A percentile compares a stretch with the other conserved stretches of the same genome.
These are phyloP conservation scores for Exutisphaerella laricina DNA, from an alignment of 2,329 filamentous ascomycete species.

Conservation along the genomic window DNA sequence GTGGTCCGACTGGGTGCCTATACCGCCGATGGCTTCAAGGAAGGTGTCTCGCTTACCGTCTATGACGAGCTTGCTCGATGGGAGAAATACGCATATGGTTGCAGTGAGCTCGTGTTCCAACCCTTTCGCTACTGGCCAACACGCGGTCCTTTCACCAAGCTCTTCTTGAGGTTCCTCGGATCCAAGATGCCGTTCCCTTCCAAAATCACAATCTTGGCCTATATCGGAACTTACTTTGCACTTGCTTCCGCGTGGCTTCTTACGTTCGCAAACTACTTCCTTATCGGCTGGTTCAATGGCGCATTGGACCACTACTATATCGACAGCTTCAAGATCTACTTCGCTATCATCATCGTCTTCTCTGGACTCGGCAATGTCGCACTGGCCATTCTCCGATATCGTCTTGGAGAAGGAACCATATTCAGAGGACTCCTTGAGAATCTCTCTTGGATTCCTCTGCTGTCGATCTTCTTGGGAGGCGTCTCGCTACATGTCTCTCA, in stretches of 20 bases:
- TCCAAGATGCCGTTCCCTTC: constrained; percentile 69
- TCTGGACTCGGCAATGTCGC: constrained; percentile 68
- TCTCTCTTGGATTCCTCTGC: constrained; percentile 60
- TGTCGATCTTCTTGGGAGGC: constrained; percentile 39
- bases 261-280: constrained; percentile 68
- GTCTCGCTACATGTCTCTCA: constrained; percentile 38
- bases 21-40: constrained; percentile 71
- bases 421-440: constrained; percentile 47
- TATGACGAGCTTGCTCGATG: constrained; percentile 79
- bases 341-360: constrained; percentile 74
- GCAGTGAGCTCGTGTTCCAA: constrained; percentile 76
- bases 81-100: constrained; percentile 84
- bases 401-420: constrained; percentile 59
- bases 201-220: constrained; percentile 70
- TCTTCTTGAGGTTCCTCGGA: constrained; percentile 68
- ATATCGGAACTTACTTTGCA: constrained; percentile 76
- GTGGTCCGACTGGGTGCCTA: constrained; percentile 68
- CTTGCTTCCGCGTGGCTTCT: constrained; percentile 71
- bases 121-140: constrained; percentile 68
- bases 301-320: constrained; percentile 76
- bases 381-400: constrained; percentile 67
- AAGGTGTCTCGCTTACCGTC: constrained; percentile 76
- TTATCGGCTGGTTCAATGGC: constrained; percentile 70
- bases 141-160: constrained; percentile 69
- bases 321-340: constrained; percentile 73